phyloP scores from a whole-genome alignment of 2,329 filamentous ascomycete species.

The Didymella exigua region DNA sequence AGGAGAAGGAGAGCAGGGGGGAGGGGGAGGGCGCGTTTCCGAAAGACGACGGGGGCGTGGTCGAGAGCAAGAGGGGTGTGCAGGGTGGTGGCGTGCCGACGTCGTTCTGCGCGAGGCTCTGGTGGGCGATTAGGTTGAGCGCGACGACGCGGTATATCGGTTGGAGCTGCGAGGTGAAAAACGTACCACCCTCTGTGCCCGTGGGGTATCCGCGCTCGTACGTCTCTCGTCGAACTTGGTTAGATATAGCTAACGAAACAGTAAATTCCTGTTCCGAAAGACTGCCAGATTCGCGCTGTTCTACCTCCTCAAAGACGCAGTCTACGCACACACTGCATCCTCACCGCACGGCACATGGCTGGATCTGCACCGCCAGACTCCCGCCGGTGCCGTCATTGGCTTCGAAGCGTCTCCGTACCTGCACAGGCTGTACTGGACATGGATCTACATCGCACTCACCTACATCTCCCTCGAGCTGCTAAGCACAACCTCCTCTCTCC shows the following conservation, averaged over 20 bases:
- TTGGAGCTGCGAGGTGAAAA: slow-evolving; percentile 39
- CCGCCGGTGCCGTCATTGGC: slow-evolving; percentile 9
- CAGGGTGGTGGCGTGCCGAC: not conserved
- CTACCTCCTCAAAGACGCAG: slow-evolving; percentile 19
- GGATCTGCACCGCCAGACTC: slow-evolving; percentile 19
- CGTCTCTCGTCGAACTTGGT: not conserved
- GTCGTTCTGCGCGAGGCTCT: slow-evolving; percentile 20
- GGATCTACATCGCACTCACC: slow-evolving; percentile 29
- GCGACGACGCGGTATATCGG: slow-evolving; percentile 30
- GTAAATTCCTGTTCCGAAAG: slow-evolving; percentile 32
- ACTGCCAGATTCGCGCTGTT: slow-evolving; percentile 17
- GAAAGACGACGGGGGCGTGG: not conserved
- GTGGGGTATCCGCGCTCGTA: slow-evolving; percentile 30
- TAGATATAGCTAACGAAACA: not conserved
- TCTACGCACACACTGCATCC: slow-evolving; percentile 24
- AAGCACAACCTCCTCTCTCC: not conserved
- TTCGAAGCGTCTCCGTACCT: slow-evolving; percentile 12
- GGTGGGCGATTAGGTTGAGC: slow-evolving; percentile 28
- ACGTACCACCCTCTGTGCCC: slow-evolving; percentile 27
- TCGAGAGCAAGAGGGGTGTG: not conserved
- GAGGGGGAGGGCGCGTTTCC: too few relatives aligned
- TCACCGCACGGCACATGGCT: slow-evolving; percentile 31
- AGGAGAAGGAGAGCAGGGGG: not conserved
- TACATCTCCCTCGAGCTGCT: slow-evolving; percentile 24
- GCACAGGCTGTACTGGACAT: slow-evolving; percentile 22